Base-by-base conservation (phyloP, 1,139 yeast species). In the Kluyveromyces sp. region DNA sequence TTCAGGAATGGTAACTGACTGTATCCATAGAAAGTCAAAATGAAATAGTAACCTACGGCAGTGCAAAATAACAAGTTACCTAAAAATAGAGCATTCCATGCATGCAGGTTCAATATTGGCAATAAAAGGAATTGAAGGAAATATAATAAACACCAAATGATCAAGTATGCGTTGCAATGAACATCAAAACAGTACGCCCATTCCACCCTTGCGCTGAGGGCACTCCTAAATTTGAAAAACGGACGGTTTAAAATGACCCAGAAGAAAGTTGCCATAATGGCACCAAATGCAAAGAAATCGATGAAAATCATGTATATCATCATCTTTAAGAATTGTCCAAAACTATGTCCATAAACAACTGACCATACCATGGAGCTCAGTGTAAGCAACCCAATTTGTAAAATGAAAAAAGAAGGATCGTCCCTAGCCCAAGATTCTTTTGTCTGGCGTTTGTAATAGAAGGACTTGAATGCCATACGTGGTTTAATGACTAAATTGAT, bases 171-270 rank as follows among this genome's bases (percentile, higher is more conserved):
- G 65, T 89, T 89, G 67, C 96, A 88, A 65, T 89, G 97, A 28
- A 89, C 82, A 61, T 89, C 97, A 64, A 89, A 89, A 66, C 97
- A 88, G 62, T 87, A 89, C 0, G 92, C 90, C 96, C 96, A 89
- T 60, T 88, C 96, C 42, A 89, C 73, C 53, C 79, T 78, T 46
- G 79, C 78, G 39, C 77, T 74, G 45, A 70, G 66, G 2, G 68
- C 59, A 10, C 60, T 56, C 34, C 57, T 58, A 39, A 68, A 68
- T 47, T 70, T 70, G 52, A 87, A 74, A 50, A 85, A 72, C 15
- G 58, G 52, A 55, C 74, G 74, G 60, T 84, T 85, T 32, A 88
- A 80, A 37, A 84, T 60, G 21, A 80, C 52, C 95, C 95, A 89
- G 28, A 83, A 79, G 6, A 79, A 53, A 1, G 95, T 81, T 3